A percentile compares a stretch with the other conserved stretches of the same genome.
Conservation (phyloP, 176 grass and related monocot species). For the Neostapfia colusana region DNA sequence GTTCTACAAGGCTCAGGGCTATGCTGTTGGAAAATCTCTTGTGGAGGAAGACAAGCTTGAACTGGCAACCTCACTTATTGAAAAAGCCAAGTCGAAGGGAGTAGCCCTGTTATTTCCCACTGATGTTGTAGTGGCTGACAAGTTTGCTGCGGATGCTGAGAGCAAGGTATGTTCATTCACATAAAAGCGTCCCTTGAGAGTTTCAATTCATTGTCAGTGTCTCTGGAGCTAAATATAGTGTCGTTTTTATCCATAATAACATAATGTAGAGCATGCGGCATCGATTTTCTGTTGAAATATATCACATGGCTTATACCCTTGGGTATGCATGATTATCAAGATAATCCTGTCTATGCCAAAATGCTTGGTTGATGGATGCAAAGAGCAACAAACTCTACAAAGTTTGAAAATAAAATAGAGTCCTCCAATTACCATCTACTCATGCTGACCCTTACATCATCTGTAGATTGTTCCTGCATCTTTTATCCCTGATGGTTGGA, state of each 20-base stretch:
- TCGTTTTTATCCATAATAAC: not conserved
- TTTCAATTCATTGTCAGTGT: not conserved
- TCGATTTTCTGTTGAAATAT: not conserved
- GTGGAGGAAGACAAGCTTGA: slow-evolving; percentile 87
- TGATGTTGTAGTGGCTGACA: slow-evolving; percentile 77
- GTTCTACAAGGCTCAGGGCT: slow-evolving; percentile 85
- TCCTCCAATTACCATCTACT: not conserved
- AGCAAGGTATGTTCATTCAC: slow-evolving; percentile 61
- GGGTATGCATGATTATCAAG: not conserved
- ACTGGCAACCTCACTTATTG: slow-evolving; percentile 59
- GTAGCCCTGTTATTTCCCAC: slow-evolving; percentile 69
- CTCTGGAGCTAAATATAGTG: not conserved
- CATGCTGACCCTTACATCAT: slow-evolving; percentile 1
- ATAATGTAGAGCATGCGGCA: not conserved
- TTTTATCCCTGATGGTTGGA: slow-evolving; percentile 75
- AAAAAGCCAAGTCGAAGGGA: slow-evolving; percentile 68
- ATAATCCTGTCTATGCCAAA: not conserved
- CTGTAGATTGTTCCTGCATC: slow-evolving; percentile 64
- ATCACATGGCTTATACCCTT: not conserved
- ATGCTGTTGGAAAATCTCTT: slow-evolving; percentile 70
- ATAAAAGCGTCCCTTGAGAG: not conserved
- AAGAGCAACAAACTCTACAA: not conserved
- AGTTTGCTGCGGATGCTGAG: slow-evolving; percentile 74
- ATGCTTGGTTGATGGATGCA: not conserved
- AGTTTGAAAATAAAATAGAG: not conserved